These are phyloP conservation scores for Filobasidium wieringae DNA, from an alignment of 768 basidiomycete genomes.

Conservation along the genomic window DNA sequence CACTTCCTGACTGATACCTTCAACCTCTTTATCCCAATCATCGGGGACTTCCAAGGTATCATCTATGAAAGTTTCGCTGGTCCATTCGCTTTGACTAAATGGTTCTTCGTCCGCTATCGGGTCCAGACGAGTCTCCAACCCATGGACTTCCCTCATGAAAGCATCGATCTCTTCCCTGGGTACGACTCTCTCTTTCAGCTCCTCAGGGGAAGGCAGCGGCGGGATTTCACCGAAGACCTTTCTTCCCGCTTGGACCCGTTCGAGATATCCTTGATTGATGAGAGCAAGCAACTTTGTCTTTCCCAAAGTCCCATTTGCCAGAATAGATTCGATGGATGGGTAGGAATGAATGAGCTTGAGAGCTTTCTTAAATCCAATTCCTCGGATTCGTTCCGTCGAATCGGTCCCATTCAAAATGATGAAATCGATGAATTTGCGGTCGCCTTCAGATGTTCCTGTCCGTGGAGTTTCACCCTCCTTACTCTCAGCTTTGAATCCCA, in stretches of 20 bases:
- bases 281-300: slow-evolving; percentile 14
- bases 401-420: slow-evolving; percentile 79
- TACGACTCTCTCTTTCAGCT: background rate
- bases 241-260: slow-evolving; percentile 11
- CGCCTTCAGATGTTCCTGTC: no score
- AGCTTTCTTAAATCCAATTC: slow-evolving; percentile 65
- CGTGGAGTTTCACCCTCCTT: no score
- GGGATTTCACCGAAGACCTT: slow-evolving; percentile 19
- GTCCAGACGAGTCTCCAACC: slow-evolving; percentile 19
- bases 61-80: no score
- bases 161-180: slow-evolving; percentile 17
- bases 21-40: no score
- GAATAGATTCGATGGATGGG: slow-evolving; percentile 59
- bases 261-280: slow-evolving; percentile 19
- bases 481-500: slow-evolving; percentile 49
- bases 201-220: slow-evolving; percentile 11
- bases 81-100: no score
- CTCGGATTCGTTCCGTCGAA: slow-evolving; percentile 71
- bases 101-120: no score
- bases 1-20: no score
- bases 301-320: slow-evolving; percentile 36
- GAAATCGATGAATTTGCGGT: slow-evolving; percentile 73
- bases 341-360: slow-evolving; percentile 62
- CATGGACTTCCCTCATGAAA: slow-evolving; percentile 26
- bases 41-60: no score